phyloP scores from a whole-genome alignment of 2,329 filamentous ascomycete genomes.

The Penicillium griseofulvum region DNA sequence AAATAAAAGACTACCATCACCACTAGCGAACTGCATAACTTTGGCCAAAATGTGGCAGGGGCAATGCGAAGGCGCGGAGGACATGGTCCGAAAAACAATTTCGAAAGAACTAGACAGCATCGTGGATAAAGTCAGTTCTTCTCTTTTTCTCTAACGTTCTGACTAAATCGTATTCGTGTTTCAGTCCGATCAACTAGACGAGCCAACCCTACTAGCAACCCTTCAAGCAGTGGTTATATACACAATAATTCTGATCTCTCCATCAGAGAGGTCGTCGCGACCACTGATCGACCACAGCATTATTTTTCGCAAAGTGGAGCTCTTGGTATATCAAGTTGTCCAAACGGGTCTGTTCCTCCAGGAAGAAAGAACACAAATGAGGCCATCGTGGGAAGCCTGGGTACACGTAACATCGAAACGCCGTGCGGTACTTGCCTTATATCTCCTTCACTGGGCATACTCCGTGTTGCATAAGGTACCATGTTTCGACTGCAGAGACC shows the following conservation, averaged over 20 bases:
- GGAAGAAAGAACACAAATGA: slow-evolving; percentile 32
- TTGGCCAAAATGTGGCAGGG: slow-evolving; percentile 41
- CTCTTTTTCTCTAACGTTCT: slow-evolving; percentile 13
- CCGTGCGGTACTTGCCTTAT: slow-evolving; percentile 39
- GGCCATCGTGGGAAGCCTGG: slow-evolving; percentile 40
- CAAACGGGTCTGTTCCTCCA: slow-evolving; percentile 35
- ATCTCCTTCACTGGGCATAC: slow-evolving; percentile 42
- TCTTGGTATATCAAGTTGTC: slow-evolving; percentile 32
- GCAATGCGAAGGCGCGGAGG: slow-evolving; percentile 28
- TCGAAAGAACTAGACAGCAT: slow-evolving; percentile 33
- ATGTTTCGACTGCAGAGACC: slow-evolving; percentile 37
- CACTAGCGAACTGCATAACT: slow-evolving; percentile 38
- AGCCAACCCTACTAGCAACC: slow-evolving; percentile 33
- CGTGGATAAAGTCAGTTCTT: slow-evolving; percentile 28
- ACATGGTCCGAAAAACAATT: slow-evolving; percentile 34
- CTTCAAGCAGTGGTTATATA: slow-evolving; percentile 42
- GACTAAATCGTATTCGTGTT: background rate
- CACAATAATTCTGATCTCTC: slow-evolving; percentile 40
- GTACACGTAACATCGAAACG: slow-evolving; percentile 57
- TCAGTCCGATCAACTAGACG: slow-evolving; percentile 31
- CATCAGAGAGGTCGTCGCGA: slow-evolving; percentile 25
- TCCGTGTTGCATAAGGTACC: slow-evolving; percentile 35
- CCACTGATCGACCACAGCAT: slow-evolving; percentile 2
- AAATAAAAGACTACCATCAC: slow-evolving; percentile 20
- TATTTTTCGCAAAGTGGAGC: slow-evolving; percentile 33